phyloP scores from a whole-genome alignment of 768 basidiomycete species.

The Mycena sanguinolenta region DNA sequence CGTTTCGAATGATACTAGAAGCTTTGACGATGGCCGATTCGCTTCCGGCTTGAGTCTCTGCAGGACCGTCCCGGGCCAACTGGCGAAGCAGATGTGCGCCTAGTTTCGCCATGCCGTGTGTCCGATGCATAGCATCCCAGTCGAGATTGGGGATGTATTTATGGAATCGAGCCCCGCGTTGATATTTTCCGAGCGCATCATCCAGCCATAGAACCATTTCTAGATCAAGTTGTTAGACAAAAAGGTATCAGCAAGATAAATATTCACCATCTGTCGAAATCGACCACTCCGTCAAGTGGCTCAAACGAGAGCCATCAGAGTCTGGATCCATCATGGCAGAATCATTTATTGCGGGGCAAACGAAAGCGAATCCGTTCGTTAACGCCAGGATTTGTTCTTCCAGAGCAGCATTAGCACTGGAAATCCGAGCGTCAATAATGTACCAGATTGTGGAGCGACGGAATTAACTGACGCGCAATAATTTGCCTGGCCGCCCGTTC shows the following conservation, averaged over 20 bases:
- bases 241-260: not conserved
- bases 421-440: not conserved
- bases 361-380: conserved; percentile 49
- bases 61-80: too few species aligned
- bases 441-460: not conserved
- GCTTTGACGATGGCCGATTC: conserved; percentile 29
- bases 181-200: conserved; percentile 44
- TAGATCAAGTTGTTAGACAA: not conserved
- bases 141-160: conserved; percentile 10
- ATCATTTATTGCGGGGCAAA: conserved; percentile 48
- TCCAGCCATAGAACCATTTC: conserved; percentile 50
- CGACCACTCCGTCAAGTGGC: conserved; percentile 23
- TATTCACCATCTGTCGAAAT: conserved; percentile 34
- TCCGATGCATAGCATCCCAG: not conserved
- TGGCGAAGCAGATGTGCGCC: not conserved
- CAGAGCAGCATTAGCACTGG: conserved; percentile 50
- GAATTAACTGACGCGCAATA: conserved; percentile 46
- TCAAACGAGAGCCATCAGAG: conserved; percentile 2
- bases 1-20: conserved; percentile 39
- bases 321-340: conserved; percentile 18
- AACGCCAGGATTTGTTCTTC: conserved; percentile 42
- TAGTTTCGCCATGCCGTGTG: conserved; percentile 3
- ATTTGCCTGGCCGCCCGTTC: conserved; percentile 54
- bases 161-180: not conserved
- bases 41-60: too few species aligned